Conservation (phyloP, 148 eudicot genomes). For the Pharnaceum exiguum region DNA sequence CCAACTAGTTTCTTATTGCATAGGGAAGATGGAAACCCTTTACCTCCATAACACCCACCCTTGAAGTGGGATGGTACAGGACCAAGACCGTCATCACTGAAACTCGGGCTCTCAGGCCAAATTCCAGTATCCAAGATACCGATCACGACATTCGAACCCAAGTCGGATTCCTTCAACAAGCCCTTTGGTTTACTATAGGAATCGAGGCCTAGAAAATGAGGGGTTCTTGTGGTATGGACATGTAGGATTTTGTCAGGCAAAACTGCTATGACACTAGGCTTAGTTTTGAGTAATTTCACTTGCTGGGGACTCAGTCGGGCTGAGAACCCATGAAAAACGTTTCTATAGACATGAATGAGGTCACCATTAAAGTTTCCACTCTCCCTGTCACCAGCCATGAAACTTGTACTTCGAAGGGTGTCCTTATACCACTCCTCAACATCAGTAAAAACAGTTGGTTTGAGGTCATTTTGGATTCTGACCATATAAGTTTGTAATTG, state of each 20-base stretch:
- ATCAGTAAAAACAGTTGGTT: slow-evolving; percentile 2
- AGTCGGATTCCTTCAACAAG: slow-evolving; percentile 12
- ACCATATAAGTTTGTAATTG: slow-evolving; percentile 18
- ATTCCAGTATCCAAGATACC: slow-evolving; percentile 73
- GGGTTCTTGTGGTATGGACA: slow-evolving; percentile 25
- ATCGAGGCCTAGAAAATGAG: slow-evolving; percentile 28
- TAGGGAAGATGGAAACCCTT: slow-evolving; percentile 20
- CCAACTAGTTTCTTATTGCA: slow-evolving; percentile 75
- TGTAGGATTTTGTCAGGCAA: slow-evolving; percentile 8
- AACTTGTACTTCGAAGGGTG: neutral
- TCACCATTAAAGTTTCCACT: neutral
- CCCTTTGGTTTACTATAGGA: slow-evolving; percentile 12
- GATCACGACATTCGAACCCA: slow-evolving; percentile 33
- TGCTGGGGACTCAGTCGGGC: slow-evolving; percentile 15
- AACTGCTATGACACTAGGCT: slow-evolving; percentile 8
- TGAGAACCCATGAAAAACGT: slow-evolving; percentile 25
- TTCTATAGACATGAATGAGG: slow-evolving; percentile 20
- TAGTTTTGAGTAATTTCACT: neutral
- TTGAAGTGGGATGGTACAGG: slow-evolving; percentile 52
- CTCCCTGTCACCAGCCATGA: neutral
- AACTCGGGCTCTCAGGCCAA: slow-evolving; percentile 58
- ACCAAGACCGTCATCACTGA: slow-evolving; percentile 46
- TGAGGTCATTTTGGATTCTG: slow-evolving; percentile 10
- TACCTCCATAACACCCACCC: slow-evolving; percentile 53
- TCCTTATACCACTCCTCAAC: slow-evolving; percentile 25